Base-by-base conservation (phyloP, 352 stramenopile genomes). In the Phytophthora nicotianae region DNA sequence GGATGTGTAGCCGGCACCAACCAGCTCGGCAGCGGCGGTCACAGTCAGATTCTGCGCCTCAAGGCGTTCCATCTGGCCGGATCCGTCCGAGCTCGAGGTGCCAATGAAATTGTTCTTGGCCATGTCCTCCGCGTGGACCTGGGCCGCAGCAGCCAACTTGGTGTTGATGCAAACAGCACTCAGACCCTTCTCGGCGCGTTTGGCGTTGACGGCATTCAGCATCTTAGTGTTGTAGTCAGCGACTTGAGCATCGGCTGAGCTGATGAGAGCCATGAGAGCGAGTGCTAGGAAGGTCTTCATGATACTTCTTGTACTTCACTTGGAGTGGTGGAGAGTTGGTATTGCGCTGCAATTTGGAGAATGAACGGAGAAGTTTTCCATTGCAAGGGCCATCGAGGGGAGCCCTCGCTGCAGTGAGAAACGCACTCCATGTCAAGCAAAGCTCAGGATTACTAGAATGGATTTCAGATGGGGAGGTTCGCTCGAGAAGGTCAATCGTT, bases 121-220 rank as follows among this genome's bases (percentile, higher is more conserved):
- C 55, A 71, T 66, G 41, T 73, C 68, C 17, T 63, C 51, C 0
- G 59, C 68, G 37, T 59, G 33, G 17, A 50, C 46, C 32, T 74
- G 64, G 16, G 68, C 59, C 23, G 68, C 62, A 49, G 55, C 46
- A 32, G 59, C 57, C 13, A 77, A 21, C 51, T 74, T 77, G 58
- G 45, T 58, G 72, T 81, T 84, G 58, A 81, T 68, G 47, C 75
- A 84, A 20, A 83, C 48, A 2, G 53, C 42, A 5, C 16, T 29
- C 23, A 81, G 67, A 0, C 67, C 67, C 20, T 70, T 70, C 23
- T 70, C 67, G 23, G 66, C 47, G 19, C 75, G 75, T 55, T 76
- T 78, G 35, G 49, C 47, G 64, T 84, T 84, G 46, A 84, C 58
- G 9, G 62, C 58, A 6, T 42, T 43, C 13, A 79, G 54, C 32